Evolutionary conservation across 129 eudicot genomes (phyloP).

Genomic region (Helichrysum umbraculigerum): DNA sequence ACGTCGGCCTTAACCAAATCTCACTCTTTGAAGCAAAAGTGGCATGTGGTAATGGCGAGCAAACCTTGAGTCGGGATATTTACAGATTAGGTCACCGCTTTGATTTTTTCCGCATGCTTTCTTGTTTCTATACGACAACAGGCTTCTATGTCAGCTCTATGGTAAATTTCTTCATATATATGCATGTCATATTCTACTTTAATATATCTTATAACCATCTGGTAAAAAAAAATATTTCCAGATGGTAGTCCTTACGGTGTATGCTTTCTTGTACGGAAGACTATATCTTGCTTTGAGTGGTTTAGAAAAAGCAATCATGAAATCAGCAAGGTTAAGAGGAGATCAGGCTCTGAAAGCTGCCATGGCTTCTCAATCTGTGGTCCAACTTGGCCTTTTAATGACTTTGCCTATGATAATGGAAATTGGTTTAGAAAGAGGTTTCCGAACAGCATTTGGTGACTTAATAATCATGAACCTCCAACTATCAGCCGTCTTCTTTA

Average conservation of each 20-base stretch:
- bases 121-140: conserved; percentile 68
- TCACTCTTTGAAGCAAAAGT: conserved; percentile 82
- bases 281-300: conserved; percentile 90
- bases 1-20: conserved; percentile 15
- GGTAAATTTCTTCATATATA: conserved; percentile 38
- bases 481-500: conserved; percentile 77
- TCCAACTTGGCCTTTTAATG: conserved; percentile 81
- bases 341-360: conserved; percentile 56
- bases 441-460: conserved; percentile 80
- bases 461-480: conserved; percentile 80
- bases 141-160: conserved; percentile 77
- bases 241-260: conserved; percentile 85
- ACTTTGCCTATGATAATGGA: conserved; percentile 97
- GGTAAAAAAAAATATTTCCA: conserved; percentile 34
- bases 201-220: not conserved
- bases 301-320: conserved; percentile 61
- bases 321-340: conserved; percentile 14
- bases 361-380: conserved; percentile 87
- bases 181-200: not conserved
- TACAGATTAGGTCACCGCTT: conserved; percentile 41
- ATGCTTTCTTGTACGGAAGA: conserved; percentile 85
- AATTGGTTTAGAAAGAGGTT: conserved; percentile 80
- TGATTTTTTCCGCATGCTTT: conserved; percentile 89
- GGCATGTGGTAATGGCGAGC: conserved; percentile 91
- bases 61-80: conserved; percentile 82